Base-by-base conservation (phyloP, 2,329 filamentous ascomycete genomes). In the Aspergillus jensenii region DNA sequence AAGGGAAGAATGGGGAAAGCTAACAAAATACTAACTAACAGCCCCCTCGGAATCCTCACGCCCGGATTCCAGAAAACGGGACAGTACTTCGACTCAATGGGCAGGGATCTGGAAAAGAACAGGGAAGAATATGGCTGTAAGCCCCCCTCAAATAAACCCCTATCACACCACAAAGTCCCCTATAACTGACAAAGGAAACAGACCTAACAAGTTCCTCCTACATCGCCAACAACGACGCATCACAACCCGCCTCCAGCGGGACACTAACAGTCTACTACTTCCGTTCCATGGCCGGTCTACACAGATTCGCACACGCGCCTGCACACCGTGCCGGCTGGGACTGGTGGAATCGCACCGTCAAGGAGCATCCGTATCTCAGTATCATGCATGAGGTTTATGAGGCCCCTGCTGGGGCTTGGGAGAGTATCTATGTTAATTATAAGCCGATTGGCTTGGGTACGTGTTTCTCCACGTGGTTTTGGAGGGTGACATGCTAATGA, bases 321-420 rank as follows among this genome's bases (percentile, higher is more conserved):
- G 17, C 35, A 14, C 53, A 56, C 47, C 53, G 53, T 27, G 40
- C 43, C 19, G 53, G 53, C 12, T 56, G 53, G 53, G 39, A 50
- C 27, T 56, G 53, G 53, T 56, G 53, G 53, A 45, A 39, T 14
- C 37, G 27, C 37, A 56, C 46, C 2, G 23, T 25, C 39, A 56
- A 56, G 53, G 39, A 51, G 2, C 25, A 56, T 45, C 17, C 46
- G 3, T 35, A 56, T 43, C 45, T 56, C 40, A 56, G 53, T 33
- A 45, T 56, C 17, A 50, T 50, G 40, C 53, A 56, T 45, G 53
- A 56, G 21, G 53, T 56, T 0, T 56, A 51, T n/a, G 53, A 56
- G 27, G 53, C 53, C 3, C 39, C 46, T 17, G 39, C 53, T 6
- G 53, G 53, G 14, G 11, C 9, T 6, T 56, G 53, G 53, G 53